phyloP scores from a whole-genome alignment of 208 protist genomes.

The Crithidia fasciculata region DNA sequence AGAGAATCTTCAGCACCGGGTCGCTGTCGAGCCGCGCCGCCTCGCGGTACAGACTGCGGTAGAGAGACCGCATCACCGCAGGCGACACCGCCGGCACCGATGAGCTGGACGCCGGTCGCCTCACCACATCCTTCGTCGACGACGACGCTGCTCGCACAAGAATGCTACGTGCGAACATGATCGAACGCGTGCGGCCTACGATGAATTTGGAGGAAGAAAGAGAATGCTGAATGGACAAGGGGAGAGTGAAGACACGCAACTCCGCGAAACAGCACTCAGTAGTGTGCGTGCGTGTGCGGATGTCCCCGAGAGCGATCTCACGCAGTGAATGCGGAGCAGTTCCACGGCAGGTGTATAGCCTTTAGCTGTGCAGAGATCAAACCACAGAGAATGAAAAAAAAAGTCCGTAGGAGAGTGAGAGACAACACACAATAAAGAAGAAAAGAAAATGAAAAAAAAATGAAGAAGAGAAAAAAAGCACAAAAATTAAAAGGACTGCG shows the following conservation, averaged over 20 bases:
- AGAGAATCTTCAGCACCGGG: conserved; percentile 74
- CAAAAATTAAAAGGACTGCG: background rate
- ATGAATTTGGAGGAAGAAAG: conserved; percentile 15
- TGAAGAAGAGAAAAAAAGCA: conserved; percentile 5
- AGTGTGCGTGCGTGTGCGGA: too few species aligned
- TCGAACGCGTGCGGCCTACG: too few species aligned
- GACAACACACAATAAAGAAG: conserved; percentile 6
- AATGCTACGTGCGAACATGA: conserved; percentile 24
- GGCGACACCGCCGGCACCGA: conserved; percentile 63
- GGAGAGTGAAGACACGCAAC: too few species aligned
- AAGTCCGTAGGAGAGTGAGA: too few species aligned
- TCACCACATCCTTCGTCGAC: conserved; percentile 32
- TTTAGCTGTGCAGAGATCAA: too few species aligned
- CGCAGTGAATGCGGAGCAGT: too few species aligned
- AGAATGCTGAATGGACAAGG: conserved; percentile 1
- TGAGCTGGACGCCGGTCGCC: conserved; percentile 7
- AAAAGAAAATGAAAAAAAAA: conserved; percentile 32
- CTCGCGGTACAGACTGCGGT: conserved; percentile 72
- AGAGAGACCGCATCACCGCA: conserved; percentile 69
- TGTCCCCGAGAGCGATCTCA: too few species aligned
- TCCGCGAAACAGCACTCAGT: too few species aligned
- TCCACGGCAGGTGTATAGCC: too few species aligned
- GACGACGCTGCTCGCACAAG: conserved; percentile 18
- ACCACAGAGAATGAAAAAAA: too few species aligned
- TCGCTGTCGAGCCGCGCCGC: conserved; percentile 60